Evolutionary conservation across 176 grass and related monocot species (phyloP).

Genomic region (Poa pratensis): DNA sequence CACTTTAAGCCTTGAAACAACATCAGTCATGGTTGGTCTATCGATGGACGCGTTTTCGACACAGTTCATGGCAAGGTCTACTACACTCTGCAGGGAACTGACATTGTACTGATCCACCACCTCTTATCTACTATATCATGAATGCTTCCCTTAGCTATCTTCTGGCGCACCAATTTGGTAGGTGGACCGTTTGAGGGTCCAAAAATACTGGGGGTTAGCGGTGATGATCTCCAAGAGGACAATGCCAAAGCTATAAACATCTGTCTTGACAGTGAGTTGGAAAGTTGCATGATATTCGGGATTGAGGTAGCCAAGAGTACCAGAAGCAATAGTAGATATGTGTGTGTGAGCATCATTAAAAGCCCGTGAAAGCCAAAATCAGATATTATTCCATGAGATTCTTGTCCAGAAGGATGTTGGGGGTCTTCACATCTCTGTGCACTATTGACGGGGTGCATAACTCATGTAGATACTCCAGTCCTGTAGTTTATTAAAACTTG

Average conservation of each 20-base stretch:
- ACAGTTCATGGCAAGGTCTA: constrained; percentile 31
- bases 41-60: neutral
- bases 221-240: constrained; percentile 35
- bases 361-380: constrained; percentile 44
- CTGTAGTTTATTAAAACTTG: constrained; percentile 7
- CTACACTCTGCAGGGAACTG: neutral
- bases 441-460: constrained; percentile 45
- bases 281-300: constrained; percentile 35
- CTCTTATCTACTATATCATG: constrained; percentile 5
- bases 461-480: constrained; percentile 46
- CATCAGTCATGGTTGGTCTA: constrained; percentile 23
- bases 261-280: constrained; percentile 30
- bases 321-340: constrained; percentile 39
- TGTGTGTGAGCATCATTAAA: constrained; percentile 18
- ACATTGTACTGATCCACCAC: neutral
- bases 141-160: constrained; percentile 22
- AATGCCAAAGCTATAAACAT: constrained; percentile 32
- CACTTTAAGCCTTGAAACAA: constrained; percentile 33
- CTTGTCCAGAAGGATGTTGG: constrained; percentile 49
- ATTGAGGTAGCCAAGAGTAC: constrained; percentile 36
- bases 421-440: constrained; percentile 46
- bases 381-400: constrained; percentile 40
- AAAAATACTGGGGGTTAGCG: neutral
- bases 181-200: constrained; percentile 12
- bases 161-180: constrained; percentile 30